Evolutionary conservation across 2,329 filamentous ascomycete species (phyloP).

Genomic region (Colletotrichum filicis): DNA sequence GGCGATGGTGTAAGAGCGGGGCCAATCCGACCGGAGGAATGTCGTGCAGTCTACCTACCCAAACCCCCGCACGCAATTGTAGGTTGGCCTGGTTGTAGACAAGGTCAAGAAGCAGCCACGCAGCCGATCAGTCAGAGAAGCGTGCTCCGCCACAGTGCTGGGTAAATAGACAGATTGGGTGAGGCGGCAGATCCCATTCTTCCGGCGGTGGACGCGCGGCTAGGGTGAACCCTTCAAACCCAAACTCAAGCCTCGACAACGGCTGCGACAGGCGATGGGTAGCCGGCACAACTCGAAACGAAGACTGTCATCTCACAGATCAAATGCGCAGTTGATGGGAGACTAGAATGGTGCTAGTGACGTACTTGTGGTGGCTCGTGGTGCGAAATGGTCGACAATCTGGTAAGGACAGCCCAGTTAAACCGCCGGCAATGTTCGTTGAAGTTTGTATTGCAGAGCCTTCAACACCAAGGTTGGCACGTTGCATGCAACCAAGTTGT

Average conservation of each 20-base stretch:
- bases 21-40: not conserved
- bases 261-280: not conserved
- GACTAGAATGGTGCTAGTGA: not conserved
- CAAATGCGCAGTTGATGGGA: no score
- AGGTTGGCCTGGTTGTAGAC: not conserved
- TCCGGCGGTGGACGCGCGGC: constrained; percentile 1
- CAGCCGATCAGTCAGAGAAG: not conserved
- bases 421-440: not conserved
- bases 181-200: not conserved
- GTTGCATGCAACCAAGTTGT: not conserved
- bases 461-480: not conserved
- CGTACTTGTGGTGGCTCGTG: not conserved
- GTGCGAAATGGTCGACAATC: not conserved
- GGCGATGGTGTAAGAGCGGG: not conserved
- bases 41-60: not conserved
- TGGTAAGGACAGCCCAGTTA: not conserved
- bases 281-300: constrained; percentile 11
- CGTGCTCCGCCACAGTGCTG: not conserved
- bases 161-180: not conserved
- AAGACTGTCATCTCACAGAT: not conserved
- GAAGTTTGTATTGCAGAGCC: not conserved
- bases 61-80: not conserved
- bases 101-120: not conserved
- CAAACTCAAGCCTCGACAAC: not conserved
- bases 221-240: constrained; percentile 15